A percentile compares a stretch with the other conserved stretches of the same genome.
phyloP scores from a whole-genome alignment of 306 rosid species.

The Carpinus viminea region DNA sequence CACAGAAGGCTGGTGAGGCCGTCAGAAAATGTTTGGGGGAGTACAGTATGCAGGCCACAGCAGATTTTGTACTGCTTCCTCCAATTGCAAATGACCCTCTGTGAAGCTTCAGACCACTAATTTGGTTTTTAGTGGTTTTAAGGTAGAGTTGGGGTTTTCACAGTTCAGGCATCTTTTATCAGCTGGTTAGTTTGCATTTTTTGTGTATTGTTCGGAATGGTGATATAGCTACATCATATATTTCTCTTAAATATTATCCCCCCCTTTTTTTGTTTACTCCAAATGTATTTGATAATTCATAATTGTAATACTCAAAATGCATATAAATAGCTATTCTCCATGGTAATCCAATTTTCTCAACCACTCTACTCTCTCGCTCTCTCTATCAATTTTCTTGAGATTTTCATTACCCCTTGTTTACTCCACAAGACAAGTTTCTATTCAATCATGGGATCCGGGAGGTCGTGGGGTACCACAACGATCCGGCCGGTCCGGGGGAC shows the following conservation, averaged over 20 bases:
- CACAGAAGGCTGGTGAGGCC: conserved; percentile 76
- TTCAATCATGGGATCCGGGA: too few relatives aligned
- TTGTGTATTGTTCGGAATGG: conserved; percentile 28
- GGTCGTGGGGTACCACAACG: too few relatives aligned
- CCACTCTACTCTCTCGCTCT: too few relatives aligned
- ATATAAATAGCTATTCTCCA: background rate
- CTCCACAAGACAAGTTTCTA: too few relatives aligned
- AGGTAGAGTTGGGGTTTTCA: conserved; percentile 39
- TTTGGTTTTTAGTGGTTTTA: conserved; percentile 25
- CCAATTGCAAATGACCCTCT: conserved; percentile 6
- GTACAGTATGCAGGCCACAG: conserved; percentile 36
- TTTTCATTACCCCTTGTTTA: too few relatives aligned
- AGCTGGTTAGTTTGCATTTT: conserved; percentile 34
- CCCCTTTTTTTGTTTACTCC: background rate
- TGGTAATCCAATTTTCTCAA: conserved; percentile 9
- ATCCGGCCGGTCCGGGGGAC: too few relatives aligned
- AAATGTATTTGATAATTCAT: conserved; percentile 32
- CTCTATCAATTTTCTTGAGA: too few relatives aligned
- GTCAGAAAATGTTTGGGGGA: conserved; percentile 72
- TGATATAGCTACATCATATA: conserved; percentile 32
- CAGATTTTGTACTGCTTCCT: conserved; percentile 5
- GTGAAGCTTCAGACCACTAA: conserved; percentile 17
- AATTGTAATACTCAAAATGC: conserved; percentile 6
- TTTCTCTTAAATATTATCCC: background rate
- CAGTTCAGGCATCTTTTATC: conserved; percentile 24